phyloP scores from a whole-genome alignment of 192 early-diverging fungal genomes.

The Coemansia sp. region DNA sequence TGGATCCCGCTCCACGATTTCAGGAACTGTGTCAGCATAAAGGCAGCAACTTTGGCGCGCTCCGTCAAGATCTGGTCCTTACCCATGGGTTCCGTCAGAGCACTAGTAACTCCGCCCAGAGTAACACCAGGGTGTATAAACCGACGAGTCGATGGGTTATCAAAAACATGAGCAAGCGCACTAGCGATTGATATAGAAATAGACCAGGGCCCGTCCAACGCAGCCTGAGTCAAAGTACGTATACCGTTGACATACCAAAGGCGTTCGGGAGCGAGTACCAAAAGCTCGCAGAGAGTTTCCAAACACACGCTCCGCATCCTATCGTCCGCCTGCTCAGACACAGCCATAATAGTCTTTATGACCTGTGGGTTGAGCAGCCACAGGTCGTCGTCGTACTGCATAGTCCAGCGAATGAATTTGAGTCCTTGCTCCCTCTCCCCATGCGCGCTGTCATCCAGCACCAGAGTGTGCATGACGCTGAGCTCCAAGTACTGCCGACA shows the following conservation, averaged over 20 bases:
- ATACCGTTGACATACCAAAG: slow-evolving; percentile 51
- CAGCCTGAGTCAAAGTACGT: slow-evolving; percentile 47
- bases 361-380: slow-evolving; percentile 49
- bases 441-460: slow-evolving; percentile 41
- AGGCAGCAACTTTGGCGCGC: slow-evolving; percentile 50
- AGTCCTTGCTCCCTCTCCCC: slow-evolving; percentile 59
- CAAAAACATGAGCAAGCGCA: slow-evolving; percentile 46
- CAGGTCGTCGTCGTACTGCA: slow-evolving; percentile 30
- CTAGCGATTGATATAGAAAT: slow-evolving; percentile 44
- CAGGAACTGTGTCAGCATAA: slow-evolving; percentile 56
- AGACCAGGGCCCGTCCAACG: slow-evolving; percentile 58
- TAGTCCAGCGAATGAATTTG: slow-evolving; percentile 54
- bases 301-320: slow-evolving; percentile 53
- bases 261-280: slow-evolving; percentile 39
- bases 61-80: slow-evolving; percentile 47
- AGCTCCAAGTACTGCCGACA: slow-evolving; percentile 52
- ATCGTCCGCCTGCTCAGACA: slow-evolving; percentile 58
- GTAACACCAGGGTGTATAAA: slow-evolving; percentile 41
- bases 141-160: slow-evolving; percentile 39
- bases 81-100: slow-evolving; percentile 48
- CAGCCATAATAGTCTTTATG: slow-evolving; percentile 48
- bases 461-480: slow-evolving; percentile 44
- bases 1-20: slow-evolving; percentile 61
- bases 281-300: slow-evolving; percentile 56
- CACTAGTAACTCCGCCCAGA: slow-evolving; percentile 48